Base-by-base conservation (phyloP, 805 yeast genomes). In the Cyberlindnera amylophila region DNA sequence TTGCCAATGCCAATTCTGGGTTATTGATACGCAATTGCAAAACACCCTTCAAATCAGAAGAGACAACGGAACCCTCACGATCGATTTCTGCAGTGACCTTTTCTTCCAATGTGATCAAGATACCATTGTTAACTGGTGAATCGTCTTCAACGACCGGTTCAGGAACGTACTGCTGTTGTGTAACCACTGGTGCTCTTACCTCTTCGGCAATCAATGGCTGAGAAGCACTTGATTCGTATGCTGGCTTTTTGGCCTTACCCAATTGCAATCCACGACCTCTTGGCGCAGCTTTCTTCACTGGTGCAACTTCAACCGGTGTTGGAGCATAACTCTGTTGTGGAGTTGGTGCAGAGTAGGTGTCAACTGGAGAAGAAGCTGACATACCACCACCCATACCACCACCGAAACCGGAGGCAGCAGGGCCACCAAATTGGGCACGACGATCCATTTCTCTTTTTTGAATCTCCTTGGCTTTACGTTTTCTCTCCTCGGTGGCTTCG, bases 401-500 rank as follows among this genome's bases (percentile, higher is more conserved):
- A 27, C 13, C 14, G 30, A 27, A 21, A 21, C 24, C 24, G 24
- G 24, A 21, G 9, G 24, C 24, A 6, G n/a, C 14, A 13, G 30
- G 14, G 5, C 40, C 49, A 38, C 49, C 47, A 35, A 45, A 31
- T 4, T 15, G 14, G 9, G 36, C 13, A 60, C 77, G 73, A 51
- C 74, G 75, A 40, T 81, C 81, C 71, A 78, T 74, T 62, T 85
- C 93, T 57, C 77, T 82, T 62, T 86, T 75, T 62, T 88, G 95
- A 48, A 86, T 82, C 59, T 86, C 95, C 64, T 85, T 87, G 38
- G 98, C 97, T 62, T 87, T 82, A 66, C 95, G 85, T 69, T 91
- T 91, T 67, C 98, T 83, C 66, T 91, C 96, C 67, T 93, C 99
- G 42, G 87, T 82, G 32, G 99, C 99, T 66, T 91, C 99, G 57